These are phyloP conservation scores for Cydonia oblonga DNA, from an alignment of 331 rosid species.

Conservation along the genomic window DNA sequence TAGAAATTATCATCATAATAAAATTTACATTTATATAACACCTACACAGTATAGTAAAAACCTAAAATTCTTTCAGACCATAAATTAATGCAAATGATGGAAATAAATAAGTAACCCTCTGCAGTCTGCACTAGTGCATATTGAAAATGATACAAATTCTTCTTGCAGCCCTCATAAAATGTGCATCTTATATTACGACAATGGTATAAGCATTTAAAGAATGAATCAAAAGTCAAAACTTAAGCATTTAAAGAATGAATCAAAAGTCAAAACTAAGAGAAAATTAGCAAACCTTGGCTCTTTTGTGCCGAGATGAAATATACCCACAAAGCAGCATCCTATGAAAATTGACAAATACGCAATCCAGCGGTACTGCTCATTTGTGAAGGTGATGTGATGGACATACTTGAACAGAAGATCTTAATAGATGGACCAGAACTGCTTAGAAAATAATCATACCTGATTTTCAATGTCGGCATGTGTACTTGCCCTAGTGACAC, in stretches of 20 bases:
- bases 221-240: background rate
- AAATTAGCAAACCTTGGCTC: slow-evolving; percentile 63
- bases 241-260: background rate
- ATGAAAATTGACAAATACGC: slow-evolving; percentile 79
- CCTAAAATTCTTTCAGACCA: too few species aligned
- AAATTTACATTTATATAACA: too few species aligned
- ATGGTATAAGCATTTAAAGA: background rate
- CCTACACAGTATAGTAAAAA: too few species aligned
- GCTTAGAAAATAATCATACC: slow-evolving; percentile 27
- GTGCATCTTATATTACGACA: background rate
- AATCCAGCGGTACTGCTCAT: slow-evolving; percentile 81
- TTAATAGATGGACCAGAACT: background rate
- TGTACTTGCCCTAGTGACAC: slow-evolving; percentile 30
- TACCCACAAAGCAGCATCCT: slow-evolving; percentile 79
- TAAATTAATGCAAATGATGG: too few species aligned
- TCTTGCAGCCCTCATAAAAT: background rate
- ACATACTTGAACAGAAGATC: slow-evolving; percentile 7
- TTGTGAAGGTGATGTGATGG: slow-evolving; percentile 9
- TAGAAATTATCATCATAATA: too few species aligned
- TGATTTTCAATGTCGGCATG: slow-evolving; percentile 48
- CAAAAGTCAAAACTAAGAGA: background rate
- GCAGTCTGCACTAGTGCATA: background rate
- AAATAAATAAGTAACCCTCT: too few species aligned
- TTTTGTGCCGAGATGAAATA: slow-evolving; percentile 61
- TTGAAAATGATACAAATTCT: background rate